Evolutionary conservation across 2,329 filamentous ascomycete species (phyloP), one percentile per base, ranked within the genome.

Genomic region (Beauveria brongniartii): DNA sequence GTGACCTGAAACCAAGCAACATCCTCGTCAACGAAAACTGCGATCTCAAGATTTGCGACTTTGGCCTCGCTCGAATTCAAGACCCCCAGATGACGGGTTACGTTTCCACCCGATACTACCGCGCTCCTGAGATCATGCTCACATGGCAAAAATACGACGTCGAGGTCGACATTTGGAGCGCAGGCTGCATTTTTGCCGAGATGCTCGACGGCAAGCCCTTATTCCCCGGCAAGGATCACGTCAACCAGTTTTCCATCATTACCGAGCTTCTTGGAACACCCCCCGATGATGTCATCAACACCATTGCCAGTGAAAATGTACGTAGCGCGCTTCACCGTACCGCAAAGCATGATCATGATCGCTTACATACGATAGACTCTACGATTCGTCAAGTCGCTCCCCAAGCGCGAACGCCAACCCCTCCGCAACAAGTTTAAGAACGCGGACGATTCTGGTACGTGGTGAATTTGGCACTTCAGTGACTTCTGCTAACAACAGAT

Each of bases 101-200:
- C 73, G 94, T 99, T 63, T 97, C 94, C 53, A 99, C 94, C 64
- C 84, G 94, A 81, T 99, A 99, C 82, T 99, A 99, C 82, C 88
- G 94, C 71, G 94, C 94, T 9, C 94, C 94, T 20, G 94, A 99
- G 77, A 99, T 99, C 73, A 99, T 99, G 94, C 91, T 99, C 73
- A 97, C 94, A 66, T 99, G 94, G 94, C 94, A 99, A 81, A 99
- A 99, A 80, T 99, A 99, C 77, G 94, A 99, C 69, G 88, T 97
- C 53, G 94, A 97, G 78, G 94, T 99, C 62, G 94, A 99, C 74
- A 96, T 99, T 73, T 99, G 94, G 94, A 97, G 94, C 73, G 93
- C 93, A 20, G 94, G 94, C 63, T 99, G 94, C 77, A 99, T 99
- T 73, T 97, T 99, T 69, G 94, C 94, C 47, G 94, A 99, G 78